phyloP scores from a whole-genome alignment of 768 basidiomycete species.

The Serendipita sp. region DNA sequence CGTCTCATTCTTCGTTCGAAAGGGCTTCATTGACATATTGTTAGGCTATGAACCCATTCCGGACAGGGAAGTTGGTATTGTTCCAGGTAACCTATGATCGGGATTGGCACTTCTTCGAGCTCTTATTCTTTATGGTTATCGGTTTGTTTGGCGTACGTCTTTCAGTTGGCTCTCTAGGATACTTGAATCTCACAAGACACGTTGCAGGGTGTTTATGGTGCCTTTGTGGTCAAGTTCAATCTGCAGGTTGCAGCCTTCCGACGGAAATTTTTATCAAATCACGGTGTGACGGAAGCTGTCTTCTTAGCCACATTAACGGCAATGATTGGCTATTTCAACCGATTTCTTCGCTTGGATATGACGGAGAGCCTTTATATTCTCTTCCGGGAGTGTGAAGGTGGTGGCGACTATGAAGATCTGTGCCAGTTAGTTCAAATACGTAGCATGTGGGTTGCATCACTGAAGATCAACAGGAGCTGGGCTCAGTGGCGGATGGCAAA shows the following conservation, averaged over 20 bases:
- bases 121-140: slow-evolving; percentile 87
- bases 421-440: slow-evolving; percentile 61
- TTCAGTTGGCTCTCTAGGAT: not conserved
- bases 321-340: slow-evolving; percentile 83
- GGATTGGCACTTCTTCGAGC: slow-evolving; percentile 98
- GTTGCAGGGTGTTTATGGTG: slow-evolving; percentile 83
- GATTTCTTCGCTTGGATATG: slow-evolving; percentile 93
- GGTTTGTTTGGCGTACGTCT: slow-evolving; percentile 81
- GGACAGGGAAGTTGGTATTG: slow-evolving; percentile 92
- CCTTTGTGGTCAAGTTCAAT: slow-evolving; percentile 93
- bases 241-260: slow-evolving; percentile 90
- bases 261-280: slow-evolving; percentile 67
- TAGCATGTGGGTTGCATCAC: slow-evolving; percentile 3
- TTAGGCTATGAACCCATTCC: slow-evolving; percentile 94
- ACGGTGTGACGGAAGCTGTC: slow-evolving; percentile 82
- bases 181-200: not conserved
- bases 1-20: slow-evolving; percentile 20
- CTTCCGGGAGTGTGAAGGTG: slow-evolving; percentile 91
- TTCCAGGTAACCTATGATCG: slow-evolving; percentile 97
- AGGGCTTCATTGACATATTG: not conserved
- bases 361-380: slow-evolving; percentile 89
- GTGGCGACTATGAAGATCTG: slow-evolving; percentile 74
- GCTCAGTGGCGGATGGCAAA: slow-evolving; percentile 92
- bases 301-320: slow-evolving; percentile 77
- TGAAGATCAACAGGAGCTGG: slow-evolving; percentile 40